Evolutionary conservation across 345 rosid genomes (phyloP), one percentile per base, ranked within the genome.

Genomic region (Salix suchowensis): DNA sequence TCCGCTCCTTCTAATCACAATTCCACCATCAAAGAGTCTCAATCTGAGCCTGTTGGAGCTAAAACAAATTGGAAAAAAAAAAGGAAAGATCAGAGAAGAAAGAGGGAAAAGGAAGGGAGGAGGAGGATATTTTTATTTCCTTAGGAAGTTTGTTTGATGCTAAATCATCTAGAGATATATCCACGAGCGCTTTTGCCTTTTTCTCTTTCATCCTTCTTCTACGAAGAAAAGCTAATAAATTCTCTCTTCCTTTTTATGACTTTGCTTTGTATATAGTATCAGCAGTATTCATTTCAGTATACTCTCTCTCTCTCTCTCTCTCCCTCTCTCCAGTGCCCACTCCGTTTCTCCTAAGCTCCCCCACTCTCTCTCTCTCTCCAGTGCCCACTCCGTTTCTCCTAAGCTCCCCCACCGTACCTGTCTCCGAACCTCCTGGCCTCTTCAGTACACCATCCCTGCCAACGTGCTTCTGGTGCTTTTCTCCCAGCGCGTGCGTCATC

Each of bases 181-280:
- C 86, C 87, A 84, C 83, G 54, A 76, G n/a, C 78, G n/a, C 78
- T 64, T 26, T 74, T 48, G 70, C 79, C 36, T 83, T 65, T 46
- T 50, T 9, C 6, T 55, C 23, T 54, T 14, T 71, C 34, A 24
- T 65, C 68, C 71, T 77, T 48, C 71, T 26, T 55, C 75, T 48
- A 65, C 73, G 12, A 24, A 61, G 26, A 34, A 24, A 15, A 46
- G 58, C 48, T 39, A 23, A 36, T 37, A 65, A 42, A 42, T 42
- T 11, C 4, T 46, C 64, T 58, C 64, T 58, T n/a, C 24, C 28
- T 23, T 58, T 58, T 23, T 10, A 10, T 58, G 64, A 58, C 64
- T 58, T 23, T 3, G 62, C 64, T 58, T 58, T n/a, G 23, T 58
- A 58, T 24, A 58, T 58, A 23, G 64, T n/a, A 58, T 58, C 28